These are phyloP conservation scores for Cenchrus fungigraminus DNA, from an alignment of 176 grass and related monocot genomes.

Conservation along the genomic window DNA sequence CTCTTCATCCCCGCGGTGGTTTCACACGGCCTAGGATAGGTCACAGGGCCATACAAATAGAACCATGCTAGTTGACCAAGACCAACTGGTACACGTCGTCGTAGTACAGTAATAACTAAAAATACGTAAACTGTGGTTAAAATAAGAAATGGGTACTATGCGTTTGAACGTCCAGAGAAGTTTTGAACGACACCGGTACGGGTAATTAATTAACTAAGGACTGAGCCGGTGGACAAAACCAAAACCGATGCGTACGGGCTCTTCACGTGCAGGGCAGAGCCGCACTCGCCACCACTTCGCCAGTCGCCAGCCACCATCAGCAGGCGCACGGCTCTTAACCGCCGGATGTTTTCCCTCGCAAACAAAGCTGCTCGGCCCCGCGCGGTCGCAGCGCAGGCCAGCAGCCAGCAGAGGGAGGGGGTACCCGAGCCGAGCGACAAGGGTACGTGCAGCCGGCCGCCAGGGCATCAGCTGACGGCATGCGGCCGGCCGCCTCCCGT, in stretches of 20 bases:
- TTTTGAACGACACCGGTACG: neutral
- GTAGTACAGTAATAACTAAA: too few species aligned
- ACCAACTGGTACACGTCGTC: too few species aligned
- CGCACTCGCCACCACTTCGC: too few species aligned
- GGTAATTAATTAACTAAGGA: neutral
- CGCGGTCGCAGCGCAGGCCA: neutral
- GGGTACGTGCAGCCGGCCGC: neutral
- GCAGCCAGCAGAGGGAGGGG: neutral
- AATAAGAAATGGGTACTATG: too few species aligned
- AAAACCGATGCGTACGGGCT: neutral
- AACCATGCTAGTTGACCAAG: neutral
- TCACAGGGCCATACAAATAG: neutral
- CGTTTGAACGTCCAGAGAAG: too few species aligned
- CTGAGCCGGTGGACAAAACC: neutral
- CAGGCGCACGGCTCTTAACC: neutral
- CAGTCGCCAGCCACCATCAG: too few species aligned
- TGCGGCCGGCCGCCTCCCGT: neutral
- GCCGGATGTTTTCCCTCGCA: neutral
- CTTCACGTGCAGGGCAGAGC: neutral
- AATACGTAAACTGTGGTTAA: too few species aligned
- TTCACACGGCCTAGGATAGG: neutral
- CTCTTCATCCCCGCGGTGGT: neutral
- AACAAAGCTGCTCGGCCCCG: neutral
- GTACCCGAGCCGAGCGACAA: neutral
- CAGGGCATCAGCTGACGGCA: constrained; percentile 9